A percentile compares a stretch with the other conserved stretches of the same genome.
These are phyloP conservation scores for Neurospora sp. DNA, from an alignment of 495 filamentous ascomycete genomes.

Conservation along the genomic window DNA sequence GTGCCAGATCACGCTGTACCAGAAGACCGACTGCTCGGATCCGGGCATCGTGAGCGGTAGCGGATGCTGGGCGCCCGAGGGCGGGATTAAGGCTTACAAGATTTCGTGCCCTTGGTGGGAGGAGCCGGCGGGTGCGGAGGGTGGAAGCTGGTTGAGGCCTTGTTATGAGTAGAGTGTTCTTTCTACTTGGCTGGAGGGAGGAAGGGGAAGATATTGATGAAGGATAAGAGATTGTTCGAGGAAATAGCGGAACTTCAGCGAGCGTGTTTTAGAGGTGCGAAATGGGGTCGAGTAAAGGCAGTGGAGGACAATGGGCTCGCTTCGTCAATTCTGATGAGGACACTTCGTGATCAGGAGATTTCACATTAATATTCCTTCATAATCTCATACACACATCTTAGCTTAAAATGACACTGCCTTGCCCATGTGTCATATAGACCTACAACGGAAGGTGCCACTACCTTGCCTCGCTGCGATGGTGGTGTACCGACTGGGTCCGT, in stretches of 20 bases:
- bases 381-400: background rate
- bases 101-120: conserved; percentile 6
- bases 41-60: conserved; percentile 2
- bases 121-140: background rate
- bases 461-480: too few relatives aligned
- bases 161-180: background rate
- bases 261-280: background rate
- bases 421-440: too few relatives aligned
- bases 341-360: background rate
- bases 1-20: conserved; percentile 5
- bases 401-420: background rate
- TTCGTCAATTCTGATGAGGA: background rate
- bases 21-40: conserved; percentile 6
- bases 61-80: conserved; percentile 7
- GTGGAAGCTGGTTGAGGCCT: background rate
- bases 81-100: conserved; percentile 5
- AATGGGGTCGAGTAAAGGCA: background rate
- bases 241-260: background rate
- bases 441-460: too few relatives aligned
- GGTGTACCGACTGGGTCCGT: too few relatives aligned
- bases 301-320: background rate
- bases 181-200: background rate
- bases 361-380: background rate
- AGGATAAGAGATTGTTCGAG: too few relatives aligned
- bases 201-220: background rate